Conservation (phyloP, 169 alveolate genomes). For the Eimeria acervulina region DNA sequence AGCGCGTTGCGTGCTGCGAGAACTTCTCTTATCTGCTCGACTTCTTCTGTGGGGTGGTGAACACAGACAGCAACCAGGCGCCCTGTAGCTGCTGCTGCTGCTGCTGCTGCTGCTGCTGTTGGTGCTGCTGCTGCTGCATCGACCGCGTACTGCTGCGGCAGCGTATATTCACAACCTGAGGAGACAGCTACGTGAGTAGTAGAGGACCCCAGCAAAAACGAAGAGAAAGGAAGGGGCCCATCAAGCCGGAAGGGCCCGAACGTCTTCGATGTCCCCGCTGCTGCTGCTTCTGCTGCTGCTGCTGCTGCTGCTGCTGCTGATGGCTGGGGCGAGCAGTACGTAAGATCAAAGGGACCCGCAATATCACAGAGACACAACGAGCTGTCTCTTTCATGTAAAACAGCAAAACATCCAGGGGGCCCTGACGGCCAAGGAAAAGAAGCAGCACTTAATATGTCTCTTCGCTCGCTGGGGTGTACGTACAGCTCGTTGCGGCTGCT, state of each 20-base stretch:
- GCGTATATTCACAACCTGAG: constrained; percentile 1
- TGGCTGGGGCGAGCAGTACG: not conserved
- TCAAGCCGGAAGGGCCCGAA: constrained; percentile 39
- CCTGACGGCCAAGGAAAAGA: not conserved
- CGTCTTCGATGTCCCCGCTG: not conserved
- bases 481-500: constrained; percentile 76
- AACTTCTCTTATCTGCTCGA: constrained; percentile 22
- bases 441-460: constrained; percentile 68
- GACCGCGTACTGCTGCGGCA: not conserved
- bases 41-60: constrained; percentile 65
- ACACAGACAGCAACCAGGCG: constrained; percentile 69
- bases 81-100: constrained; percentile 40
- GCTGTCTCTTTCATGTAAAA: not conserved
- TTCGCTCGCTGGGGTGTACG: constrained; percentile 81
- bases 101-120: constrained; percentile 19
- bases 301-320: constrained; percentile 45
- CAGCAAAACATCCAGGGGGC: not conserved
- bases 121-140: constrained; percentile 45
- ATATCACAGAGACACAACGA: constrained; percentile 21
- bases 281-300: constrained; percentile 73
- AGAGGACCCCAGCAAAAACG: constrained; percentile 29
- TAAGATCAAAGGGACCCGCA: constrained; percentile 17
- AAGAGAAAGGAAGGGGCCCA: constrained; percentile 18
- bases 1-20: constrained; percentile 50
- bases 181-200: constrained; percentile 75